phyloP scores from a whole-genome alignment of 1,284 basidiomycete species.

The Rhodotorula sp. region DNA sequence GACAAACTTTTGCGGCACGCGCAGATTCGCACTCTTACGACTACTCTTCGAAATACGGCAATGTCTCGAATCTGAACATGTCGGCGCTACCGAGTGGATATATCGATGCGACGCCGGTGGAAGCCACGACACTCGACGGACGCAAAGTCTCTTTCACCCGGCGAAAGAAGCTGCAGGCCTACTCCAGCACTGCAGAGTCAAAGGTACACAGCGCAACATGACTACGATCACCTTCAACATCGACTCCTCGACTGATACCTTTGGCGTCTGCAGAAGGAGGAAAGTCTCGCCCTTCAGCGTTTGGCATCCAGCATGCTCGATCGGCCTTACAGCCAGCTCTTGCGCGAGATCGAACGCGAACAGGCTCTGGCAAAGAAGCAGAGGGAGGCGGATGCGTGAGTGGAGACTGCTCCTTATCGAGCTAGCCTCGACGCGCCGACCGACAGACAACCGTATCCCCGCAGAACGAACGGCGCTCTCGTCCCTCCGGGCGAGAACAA shows the following conservation, averaged over 20 bases:
- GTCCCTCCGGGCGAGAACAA: not conserved
- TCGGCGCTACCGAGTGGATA: slow-evolving; percentile 9
- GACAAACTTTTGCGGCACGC: not conserved
- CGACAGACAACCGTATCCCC: not conserved
- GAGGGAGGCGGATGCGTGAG: slow-evolving; percentile 28
- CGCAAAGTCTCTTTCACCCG: slow-evolving; percentile 33
- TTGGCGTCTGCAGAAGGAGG: slow-evolving; percentile 20
- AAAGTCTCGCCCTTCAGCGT: slow-evolving; percentile 27
- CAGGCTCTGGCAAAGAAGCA: slow-evolving; percentile 21
- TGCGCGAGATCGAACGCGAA: slow-evolving; percentile 32
- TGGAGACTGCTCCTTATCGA: not conserved
- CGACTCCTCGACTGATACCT: too few relatives aligned
- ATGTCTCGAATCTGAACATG: slow-evolving; percentile 31
- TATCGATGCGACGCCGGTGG: slow-evolving; percentile 28
- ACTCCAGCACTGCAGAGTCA: not conserved
- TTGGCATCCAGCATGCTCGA: slow-evolving; percentile 38
- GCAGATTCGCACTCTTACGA: slow-evolving; percentile 11
- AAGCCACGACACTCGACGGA: slow-evolving; percentile 42
- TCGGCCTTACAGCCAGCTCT: slow-evolving; percentile 34
- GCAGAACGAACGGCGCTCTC: slow-evolving; percentile 17
- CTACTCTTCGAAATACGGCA: slow-evolving; percentile 22
- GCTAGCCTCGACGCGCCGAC: not conserved
- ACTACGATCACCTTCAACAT: not conserved
- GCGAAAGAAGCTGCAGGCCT: slow-evolving; percentile 30
- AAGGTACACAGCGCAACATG: slow-evolving; percentile 9